A percentile compares a stretch with the other conserved stretches of the same genome.
Evolutionary conservation across 306 rosid species (phyloP).

Genomic region (Prunus mume): DNA sequence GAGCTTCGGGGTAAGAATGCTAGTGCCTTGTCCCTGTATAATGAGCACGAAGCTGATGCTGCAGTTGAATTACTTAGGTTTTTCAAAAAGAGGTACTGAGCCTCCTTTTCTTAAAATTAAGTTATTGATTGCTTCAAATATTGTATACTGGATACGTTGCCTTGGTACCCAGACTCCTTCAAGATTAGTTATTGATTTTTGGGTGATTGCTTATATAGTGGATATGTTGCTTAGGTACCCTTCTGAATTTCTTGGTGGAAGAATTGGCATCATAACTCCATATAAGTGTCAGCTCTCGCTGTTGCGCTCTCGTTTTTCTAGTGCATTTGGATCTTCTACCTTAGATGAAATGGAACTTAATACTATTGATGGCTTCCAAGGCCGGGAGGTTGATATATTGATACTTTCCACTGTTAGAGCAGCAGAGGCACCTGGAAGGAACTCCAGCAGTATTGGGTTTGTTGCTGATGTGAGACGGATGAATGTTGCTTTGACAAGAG

Average conservation of each 20-base stretch:
- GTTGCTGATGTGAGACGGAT: constrained; percentile 97
- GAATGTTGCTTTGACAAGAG: constrained; percentile 98
- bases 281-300: constrained; percentile 84
- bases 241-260: constrained; percentile 67
- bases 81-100: constrained; percentile 60
- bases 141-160: neutral
- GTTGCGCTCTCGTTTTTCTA: constrained; percentile 69
- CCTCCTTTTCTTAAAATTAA: neutral
- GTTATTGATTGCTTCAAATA: neutral
- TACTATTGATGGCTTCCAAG: constrained; percentile 98
- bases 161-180: constrained; percentile 28
- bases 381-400: constrained; percentile 92
- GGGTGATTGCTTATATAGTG: constrained; percentile 25
- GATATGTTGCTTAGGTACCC: constrained; percentile 57
- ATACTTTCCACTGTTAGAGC: constrained; percentile 96
- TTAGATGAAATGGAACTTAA: constrained; percentile 68
- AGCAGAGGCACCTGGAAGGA: constrained; percentile 42
- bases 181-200: constrained; percentile 10
- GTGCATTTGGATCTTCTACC: constrained; percentile 70
- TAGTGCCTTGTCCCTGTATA: constrained; percentile 76
- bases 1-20: constrained; percentile 73
- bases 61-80: constrained; percentile 70
- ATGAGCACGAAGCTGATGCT: constrained; percentile 91
- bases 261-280: constrained; percentile 91
- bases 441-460: constrained; percentile 74